These are phyloP conservation scores for Paramicrosporidium saccamoebae DNA, from an alignment of 371 early-diverging fungal species.

Conservation along the genomic window DNA sequence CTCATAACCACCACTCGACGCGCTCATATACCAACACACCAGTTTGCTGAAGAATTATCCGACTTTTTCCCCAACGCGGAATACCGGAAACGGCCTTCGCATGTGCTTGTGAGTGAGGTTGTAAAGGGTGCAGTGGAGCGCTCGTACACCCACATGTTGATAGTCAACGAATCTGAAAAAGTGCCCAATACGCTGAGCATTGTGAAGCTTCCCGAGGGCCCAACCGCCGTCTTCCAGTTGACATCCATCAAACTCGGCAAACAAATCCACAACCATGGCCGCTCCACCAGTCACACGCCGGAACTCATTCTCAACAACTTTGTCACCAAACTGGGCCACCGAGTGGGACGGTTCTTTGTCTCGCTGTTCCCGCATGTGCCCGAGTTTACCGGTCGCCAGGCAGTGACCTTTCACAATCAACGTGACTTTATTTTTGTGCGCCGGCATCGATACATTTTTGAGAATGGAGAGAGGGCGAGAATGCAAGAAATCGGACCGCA, in stretches of 20 bases:
- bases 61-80: constrained; percentile 67
- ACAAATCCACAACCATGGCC: constrained; percentile 47
- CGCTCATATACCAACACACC: constrained; percentile 18
- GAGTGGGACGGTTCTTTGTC: constrained; percentile 81
- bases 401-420: constrained; percentile 88
- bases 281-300: constrained; percentile 49
- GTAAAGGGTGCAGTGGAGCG: constrained; percentile 53
- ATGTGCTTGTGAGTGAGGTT: constrained; percentile 61
- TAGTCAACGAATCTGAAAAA: constrained; percentile 70
- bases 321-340: constrained; percentile 79
- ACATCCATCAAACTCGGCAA: constrained; percentile 33
- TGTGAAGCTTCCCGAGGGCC: constrained; percentile 83
- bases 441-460: constrained; percentile 77
- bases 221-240: constrained; percentile 81
- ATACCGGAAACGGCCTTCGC: constrained; percentile 47
- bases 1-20: constrained; percentile 63
- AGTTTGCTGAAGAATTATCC: constrained; percentile 58
- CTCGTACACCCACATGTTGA: constrained; percentile 61
- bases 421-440: constrained; percentile 97
- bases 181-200: constrained; percentile 56
- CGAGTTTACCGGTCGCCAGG: constrained; percentile 79
- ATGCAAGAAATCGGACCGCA: constrained; percentile 89
- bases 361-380: constrained; percentile 84
- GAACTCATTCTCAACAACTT: constrained; percentile 95
- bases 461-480: constrained; percentile 47